Percentiles rank a stretch among this genome's conserved stretches.
phyloP scores from a whole-genome alignment of 768 basidiomycete genomes.

The Agaricus subrufescens region DNA sequence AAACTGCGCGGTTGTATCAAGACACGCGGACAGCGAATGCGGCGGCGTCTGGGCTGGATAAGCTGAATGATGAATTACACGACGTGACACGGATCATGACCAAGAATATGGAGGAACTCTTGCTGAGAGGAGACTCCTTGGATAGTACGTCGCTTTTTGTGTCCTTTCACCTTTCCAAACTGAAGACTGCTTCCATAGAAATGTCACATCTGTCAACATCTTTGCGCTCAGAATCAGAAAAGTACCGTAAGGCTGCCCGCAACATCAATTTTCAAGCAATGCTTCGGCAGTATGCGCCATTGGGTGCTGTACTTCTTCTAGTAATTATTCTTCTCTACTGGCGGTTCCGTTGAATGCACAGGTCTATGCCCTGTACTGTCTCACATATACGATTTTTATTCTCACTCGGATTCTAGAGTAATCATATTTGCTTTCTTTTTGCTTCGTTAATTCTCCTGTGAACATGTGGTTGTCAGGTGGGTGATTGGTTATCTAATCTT shows the following conservation, averaged over 20 bases:
- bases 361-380: not conserved
- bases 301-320: slow-evolving; percentile 78
- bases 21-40: slow-evolving; percentile 86
- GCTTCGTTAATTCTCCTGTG: not conserved
- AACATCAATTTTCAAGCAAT: slow-evolving; percentile 94
- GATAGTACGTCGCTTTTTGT: slow-evolving; percentile 60
- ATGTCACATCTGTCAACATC: slow-evolving; percentile 98
- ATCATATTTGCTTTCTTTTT: slow-evolving; percentile 7
- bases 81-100: slow-evolving; percentile 99
- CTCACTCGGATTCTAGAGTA: slow-evolving; percentile 8
- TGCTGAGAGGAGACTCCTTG: slow-evolving; percentile 97
- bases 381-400: not conserved
- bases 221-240: slow-evolving; percentile 93
- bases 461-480: not conserved
- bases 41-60: slow-evolving; percentile 69
- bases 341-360: slow-evolving; percentile 50
- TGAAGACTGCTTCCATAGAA: slow-evolving; percentile 38
- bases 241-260: slow-evolving; percentile 91
- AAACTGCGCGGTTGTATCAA: slow-evolving; percentile 91
- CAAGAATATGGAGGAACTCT: slow-evolving; percentile 98
- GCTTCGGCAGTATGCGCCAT: slow-evolving; percentile 92
- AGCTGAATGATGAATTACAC: slow-evolving; percentile 91
- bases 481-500: slow-evolving; percentile 12
- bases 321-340: slow-evolving; percentile 75
- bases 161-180: not conserved